These are phyloP conservation scores for Lachnellula hyalina DNA, from an alignment of 2,329 filamentous ascomycete species.

Conservation along the genomic window DNA sequence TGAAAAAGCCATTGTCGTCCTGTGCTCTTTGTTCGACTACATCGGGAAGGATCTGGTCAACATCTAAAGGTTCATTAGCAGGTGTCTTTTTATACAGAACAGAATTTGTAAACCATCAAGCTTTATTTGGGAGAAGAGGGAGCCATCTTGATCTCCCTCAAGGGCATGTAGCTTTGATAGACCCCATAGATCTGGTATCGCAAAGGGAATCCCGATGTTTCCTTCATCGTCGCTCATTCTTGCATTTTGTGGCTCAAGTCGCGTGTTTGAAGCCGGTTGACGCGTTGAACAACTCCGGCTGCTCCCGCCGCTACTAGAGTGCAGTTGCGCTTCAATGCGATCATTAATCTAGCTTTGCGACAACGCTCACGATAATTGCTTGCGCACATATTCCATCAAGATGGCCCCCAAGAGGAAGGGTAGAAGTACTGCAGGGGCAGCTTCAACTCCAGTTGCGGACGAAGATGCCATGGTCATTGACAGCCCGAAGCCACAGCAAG, in stretches of 20 bases:
- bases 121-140: constrained; percentile 29
- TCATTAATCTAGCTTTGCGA: background rate
- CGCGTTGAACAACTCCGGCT: constrained; percentile 7
- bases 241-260: constrained; percentile 12
- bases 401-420: constrained; percentile 71
- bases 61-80: constrained; percentile 21
- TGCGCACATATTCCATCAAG: constrained; percentile 8
- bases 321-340: background rate
- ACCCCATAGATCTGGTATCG: constrained; percentile 56
- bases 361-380: background rate
- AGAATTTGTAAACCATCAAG: constrained; percentile 23
- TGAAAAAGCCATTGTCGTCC: constrained; percentile 25
- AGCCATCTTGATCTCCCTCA: constrained; percentile 25
- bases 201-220: constrained; percentile 50
- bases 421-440: constrained; percentile 47
- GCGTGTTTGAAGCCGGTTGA: constrained; percentile 10
- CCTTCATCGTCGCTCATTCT: constrained; percentile 34
- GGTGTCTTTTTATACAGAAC: background rate
- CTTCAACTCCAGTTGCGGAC: constrained; percentile 51
- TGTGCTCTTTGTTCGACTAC: constrained; percentile 12
- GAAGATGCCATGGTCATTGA: constrained; percentile 7
- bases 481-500: constrained; percentile 5
- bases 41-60: constrained; percentile 23
- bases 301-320: constrained; percentile 8
- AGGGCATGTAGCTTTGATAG: constrained; percentile 43